These are phyloP conservation scores for Pichia cactophila DNA, from an alignment of 1,139 yeast genomes.

Conservation along the genomic window DNA sequence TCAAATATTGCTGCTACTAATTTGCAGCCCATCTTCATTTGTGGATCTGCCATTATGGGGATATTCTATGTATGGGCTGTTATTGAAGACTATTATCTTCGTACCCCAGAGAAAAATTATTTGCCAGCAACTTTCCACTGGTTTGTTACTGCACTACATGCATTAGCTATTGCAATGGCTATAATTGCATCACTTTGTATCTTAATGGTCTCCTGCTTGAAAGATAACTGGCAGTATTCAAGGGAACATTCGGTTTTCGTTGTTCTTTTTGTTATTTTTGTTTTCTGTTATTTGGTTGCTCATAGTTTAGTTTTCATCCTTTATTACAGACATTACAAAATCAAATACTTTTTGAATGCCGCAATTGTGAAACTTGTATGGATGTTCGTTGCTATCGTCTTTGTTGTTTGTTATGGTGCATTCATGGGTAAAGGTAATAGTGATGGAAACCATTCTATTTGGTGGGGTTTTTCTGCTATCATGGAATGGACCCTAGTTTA, in stretches of 20 bases:
- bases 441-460: constrained; percentile 19
- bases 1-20: constrained; percentile 84
- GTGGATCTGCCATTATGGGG: constrained; percentile 76
- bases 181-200: constrained; percentile 71
- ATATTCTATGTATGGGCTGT: constrained; percentile 65
- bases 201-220: constrained; percentile 65
- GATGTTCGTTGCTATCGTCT: constrained; percentile 58
- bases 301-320: constrained; percentile 53
- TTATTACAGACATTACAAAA: constrained; percentile 41
- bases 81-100: constrained; percentile 47
- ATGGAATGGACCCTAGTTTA: constrained; percentile 84
- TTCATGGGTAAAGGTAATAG: constrained; percentile 33
- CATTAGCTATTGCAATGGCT: constrained; percentile 45
- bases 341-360: constrained; percentile 38
- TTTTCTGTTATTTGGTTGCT: constrained; percentile 57
- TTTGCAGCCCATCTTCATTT: constrained; percentile 72
- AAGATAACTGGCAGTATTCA: constrained; percentile 48
- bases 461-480: constrained; percentile 42
- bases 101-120: constrained; percentile 39
- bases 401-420: constrained; percentile 65
- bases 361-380: constrained; percentile 53
- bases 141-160: constrained; percentile 44
- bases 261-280: constrained; percentile 61
- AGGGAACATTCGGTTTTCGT: constrained; percentile 66
- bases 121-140: constrained; percentile 45